phyloP scores from a whole-genome alignment of 2,329 filamentous ascomycete genomes.

The Penicillium glabrum region DNA sequence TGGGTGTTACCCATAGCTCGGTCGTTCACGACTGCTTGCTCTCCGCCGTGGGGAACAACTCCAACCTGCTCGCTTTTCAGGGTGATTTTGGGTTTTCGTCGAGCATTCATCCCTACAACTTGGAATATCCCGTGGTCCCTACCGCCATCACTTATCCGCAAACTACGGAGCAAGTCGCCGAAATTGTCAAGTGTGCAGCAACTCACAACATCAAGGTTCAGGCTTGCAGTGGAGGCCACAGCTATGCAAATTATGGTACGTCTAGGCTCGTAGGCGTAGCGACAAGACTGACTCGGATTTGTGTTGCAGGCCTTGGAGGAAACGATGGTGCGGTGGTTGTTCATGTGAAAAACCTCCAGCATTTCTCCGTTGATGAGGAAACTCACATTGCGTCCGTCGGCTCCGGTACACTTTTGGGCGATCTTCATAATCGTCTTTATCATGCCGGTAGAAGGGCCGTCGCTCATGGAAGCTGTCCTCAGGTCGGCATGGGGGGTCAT shows the following conservation, averaged over 20 bases:
- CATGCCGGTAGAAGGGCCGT: slow-evolving; percentile 34
- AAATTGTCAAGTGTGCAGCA: slow-evolving; percentile 20
- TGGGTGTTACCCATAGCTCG: slow-evolving; percentile 19
- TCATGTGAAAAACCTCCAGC: slow-evolving; percentile 30
- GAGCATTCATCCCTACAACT: slow-evolving; percentile 23
- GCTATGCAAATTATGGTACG: slow-evolving; percentile 44
- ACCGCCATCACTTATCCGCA: slow-evolving; percentile 18
- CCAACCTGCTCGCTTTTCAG: slow-evolving; percentile 15
- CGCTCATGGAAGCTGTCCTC: slow-evolving; percentile 39
- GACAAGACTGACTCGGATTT: not conserved
- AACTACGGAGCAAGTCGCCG: slow-evolving; percentile 14
- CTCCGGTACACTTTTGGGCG: slow-evolving; percentile 33
- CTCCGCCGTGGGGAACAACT: slow-evolving; percentile 18
- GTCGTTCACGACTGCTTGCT: slow-evolving; percentile 21
- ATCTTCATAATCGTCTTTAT: slow-evolving; percentile 33
- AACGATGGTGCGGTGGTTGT: slow-evolving; percentile 32
- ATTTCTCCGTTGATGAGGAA: slow-evolving; percentile 32
- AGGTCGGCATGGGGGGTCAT: slow-evolving; percentile 43
- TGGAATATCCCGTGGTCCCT: slow-evolving; percentile 24
- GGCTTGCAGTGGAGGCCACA: slow-evolving; percentile 23
- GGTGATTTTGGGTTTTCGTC: slow-evolving; percentile 21
- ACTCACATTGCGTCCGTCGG: slow-evolving; percentile 37
- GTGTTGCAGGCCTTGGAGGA: slow-evolving; percentile 32
- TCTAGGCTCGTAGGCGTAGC: not conserved
- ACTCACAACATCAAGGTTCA: slow-evolving; percentile 18